phyloP scores from a whole-genome alignment of 306 rosid genomes.

The Vachellia pachyceras region DNA sequence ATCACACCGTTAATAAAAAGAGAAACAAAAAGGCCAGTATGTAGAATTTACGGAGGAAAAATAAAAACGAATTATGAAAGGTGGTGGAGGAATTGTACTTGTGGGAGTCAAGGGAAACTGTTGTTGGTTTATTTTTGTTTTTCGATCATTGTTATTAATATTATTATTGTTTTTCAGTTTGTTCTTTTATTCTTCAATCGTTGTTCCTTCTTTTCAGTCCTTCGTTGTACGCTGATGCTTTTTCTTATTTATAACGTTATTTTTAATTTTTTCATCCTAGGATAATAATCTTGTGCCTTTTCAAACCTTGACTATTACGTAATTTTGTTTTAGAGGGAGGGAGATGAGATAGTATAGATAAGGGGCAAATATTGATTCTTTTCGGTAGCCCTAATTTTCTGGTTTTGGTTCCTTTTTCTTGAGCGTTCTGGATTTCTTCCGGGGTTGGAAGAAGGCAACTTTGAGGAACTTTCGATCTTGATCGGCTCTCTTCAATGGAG shows the following conservation, averaged over 20 bases:
- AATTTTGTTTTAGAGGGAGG: conserved; percentile 43
- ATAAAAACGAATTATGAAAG: conserved; percentile 69
- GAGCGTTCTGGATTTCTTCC: conserved; percentile 46
- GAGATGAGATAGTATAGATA: conserved; percentile 22
- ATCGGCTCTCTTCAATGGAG: conserved; percentile 67
- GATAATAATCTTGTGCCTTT: conserved; percentile 67
- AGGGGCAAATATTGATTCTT: conserved; percentile 45
- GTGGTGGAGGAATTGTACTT: conserved; percentile 64
- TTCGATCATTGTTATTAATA: conserved; percentile 37
- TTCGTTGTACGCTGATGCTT: conserved; percentile 29
- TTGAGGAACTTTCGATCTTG: conserved; percentile 54
- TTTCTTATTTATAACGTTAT: conserved; percentile 41
- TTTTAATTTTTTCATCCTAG: conserved; percentile 46
- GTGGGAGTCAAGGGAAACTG: conserved; percentile 60
- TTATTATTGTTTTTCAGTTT: conserved; percentile 44
- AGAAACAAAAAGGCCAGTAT: conserved; percentile 36
- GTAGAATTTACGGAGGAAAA: conserved; percentile 31
- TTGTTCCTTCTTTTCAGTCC: conserved; percentile 57
- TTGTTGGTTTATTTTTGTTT: conserved; percentile 54
- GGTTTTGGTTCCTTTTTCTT: conserved; percentile 24
- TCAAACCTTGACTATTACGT: too few relatives aligned
- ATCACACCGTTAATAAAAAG: conserved; percentile 52
- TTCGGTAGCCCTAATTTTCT: conserved; percentile 46
- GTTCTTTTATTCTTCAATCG: conserved; percentile 54
- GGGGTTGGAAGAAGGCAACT: background rate